Evolutionary conservation across 129 eudicot genomes (phyloP), one percentile per base, ranked within the genome.

Genomic region (Centella asiatica): DNA sequence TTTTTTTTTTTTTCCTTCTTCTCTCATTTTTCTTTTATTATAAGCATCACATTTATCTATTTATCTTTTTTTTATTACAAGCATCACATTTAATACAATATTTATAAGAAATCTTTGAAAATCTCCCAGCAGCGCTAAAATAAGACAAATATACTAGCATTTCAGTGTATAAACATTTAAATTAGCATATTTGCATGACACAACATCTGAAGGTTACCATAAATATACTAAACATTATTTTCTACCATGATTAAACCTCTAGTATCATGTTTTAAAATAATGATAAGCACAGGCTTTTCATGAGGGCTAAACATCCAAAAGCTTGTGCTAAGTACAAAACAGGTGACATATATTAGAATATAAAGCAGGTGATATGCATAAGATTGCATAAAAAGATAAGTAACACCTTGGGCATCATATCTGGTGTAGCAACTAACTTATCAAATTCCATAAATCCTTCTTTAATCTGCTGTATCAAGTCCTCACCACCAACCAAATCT

Each of bases 371-470:
- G 17, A 29, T 23, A 63, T 28, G 5, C 4, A 48, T 31, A 48
- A 45, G 48, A 48, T 47, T 19, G 25, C 1, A 45, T 20, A 1
- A 40, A 23, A 13, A 25, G 33, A 44, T 44, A 34, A 24, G 42
- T 37, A 45, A 69, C 60, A 90, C 97, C 95, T 86, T 90, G 72
- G 97, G 89, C 97, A 90, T 90, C 97, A 90, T 90, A 76, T 90
- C 97, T 40, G 97, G 93, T 37, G 95, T 83, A 39, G 97, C 97
- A 90, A 90, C 71, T 27, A 90, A 76, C 74, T 90, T 90, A 74
- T 90, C 97, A 45, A 90, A 90, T 37, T 86, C 89, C 97, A 90
- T 81, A 69, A 90, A 86, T 62, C 97, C 97, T 76, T 74, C 89
- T 73, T 90, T 86, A 47, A 90, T 90, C 72, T 80, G 87, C 73